A percentile compares a stretch with the other conserved stretches of the same genome.
Conservation (phyloP, 805 yeast species). For the Pichia gijzeniarum region DNA sequence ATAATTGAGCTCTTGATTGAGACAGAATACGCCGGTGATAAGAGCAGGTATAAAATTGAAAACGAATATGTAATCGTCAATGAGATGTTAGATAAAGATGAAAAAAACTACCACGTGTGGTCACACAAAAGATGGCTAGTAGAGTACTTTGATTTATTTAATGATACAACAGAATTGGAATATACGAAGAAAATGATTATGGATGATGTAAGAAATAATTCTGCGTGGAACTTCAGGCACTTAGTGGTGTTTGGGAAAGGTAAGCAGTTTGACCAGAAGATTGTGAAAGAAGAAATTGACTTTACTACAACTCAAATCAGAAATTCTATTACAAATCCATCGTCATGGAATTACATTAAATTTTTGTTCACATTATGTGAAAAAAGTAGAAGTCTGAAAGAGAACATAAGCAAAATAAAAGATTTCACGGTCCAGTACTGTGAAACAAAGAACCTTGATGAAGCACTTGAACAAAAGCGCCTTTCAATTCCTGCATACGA, state of each 20-base stretch:
- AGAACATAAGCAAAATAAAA: constrained; percentile 23
- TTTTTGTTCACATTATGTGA: background rate
- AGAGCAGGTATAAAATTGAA: constrained; percentile 32
- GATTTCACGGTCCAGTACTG: constrained; percentile 38
- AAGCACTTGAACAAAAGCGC: constrained; percentile 5
- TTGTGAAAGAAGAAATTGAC: constrained; percentile 43
- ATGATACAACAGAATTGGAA: constrained; percentile 39
- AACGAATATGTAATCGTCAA: constrained; percentile 58
- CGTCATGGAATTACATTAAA: constrained; percentile 76
- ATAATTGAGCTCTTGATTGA: constrained; percentile 36
- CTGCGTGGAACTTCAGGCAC: constrained; percentile 88
- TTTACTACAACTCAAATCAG: constrained; percentile 45
- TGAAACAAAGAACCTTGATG: background rate
- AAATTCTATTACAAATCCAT: constrained; percentile 70
- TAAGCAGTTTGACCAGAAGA: constrained; percentile 11
- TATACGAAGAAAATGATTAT: constrained; percentile 44
- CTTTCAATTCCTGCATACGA: constrained; percentile 61
- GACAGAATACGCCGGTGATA: constrained; percentile 3
- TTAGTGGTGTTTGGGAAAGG: constrained; percentile 39
- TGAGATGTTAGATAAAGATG: constrained; percentile 67
- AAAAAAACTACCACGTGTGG: constrained; percentile 97
- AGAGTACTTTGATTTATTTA: constrained; percentile 43
- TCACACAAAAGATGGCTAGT: constrained; percentile 84
- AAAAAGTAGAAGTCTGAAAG: constrained; percentile 40
- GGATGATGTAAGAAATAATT: constrained; percentile 76